A percentile compares a stretch with the other conserved stretches of the same genome.
phyloP scores from a whole-genome alignment of 2,329 filamentous ascomycete species.

The Pestalotiopsis sp. region DNA sequence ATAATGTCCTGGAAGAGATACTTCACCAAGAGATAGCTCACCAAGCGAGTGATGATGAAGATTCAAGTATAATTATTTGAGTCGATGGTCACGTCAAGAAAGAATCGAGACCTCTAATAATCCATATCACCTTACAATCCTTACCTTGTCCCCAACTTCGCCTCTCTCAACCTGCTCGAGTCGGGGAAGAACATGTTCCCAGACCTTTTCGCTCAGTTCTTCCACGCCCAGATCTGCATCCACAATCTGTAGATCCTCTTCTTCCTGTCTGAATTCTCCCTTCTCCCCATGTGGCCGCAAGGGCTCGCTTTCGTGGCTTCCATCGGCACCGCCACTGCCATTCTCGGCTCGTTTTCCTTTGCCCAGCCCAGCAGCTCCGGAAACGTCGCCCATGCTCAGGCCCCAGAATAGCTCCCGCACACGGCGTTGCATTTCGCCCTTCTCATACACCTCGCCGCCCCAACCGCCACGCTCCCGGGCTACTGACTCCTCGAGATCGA shows the following conservation, averaged over 20 bases:
- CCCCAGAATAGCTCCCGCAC: conserved; percentile 76
- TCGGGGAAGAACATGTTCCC: conserved; percentile 50
- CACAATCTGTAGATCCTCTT: conserved; percentile 56
- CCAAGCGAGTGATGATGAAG: no score
- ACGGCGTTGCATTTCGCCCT: conserved; percentile 75
- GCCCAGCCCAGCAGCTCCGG: conserved; percentile 26
- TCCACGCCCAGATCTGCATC: conserved; percentile 58
- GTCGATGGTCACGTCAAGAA: no score
- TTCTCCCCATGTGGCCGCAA: conserved; percentile 21
- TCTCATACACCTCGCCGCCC: conserved; percentile 89
- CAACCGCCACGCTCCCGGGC: conserved; percentile 81
- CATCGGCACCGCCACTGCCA: conserved; percentile 14
- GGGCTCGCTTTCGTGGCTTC: neutral
- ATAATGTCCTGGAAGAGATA: no score
- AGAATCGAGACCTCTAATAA: neutral
- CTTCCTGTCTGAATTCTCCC: conserved; percentile 48
- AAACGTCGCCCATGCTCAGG: conserved; percentile 49
- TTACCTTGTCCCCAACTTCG: conserved; percentile 47
- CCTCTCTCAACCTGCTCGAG: conserved; percentile 53
- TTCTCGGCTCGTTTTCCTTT: conserved; percentile 16
- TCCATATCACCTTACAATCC: conserved; percentile 36
- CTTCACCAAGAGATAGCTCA: no score
- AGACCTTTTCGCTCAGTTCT: conserved; percentile 59
- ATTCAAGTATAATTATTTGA: no score
- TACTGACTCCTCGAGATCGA: conserved; percentile 76